phyloP scores from a whole-genome alignment of 2,329 filamentous ascomycete species.

The Neobulgaria alba region DNA sequence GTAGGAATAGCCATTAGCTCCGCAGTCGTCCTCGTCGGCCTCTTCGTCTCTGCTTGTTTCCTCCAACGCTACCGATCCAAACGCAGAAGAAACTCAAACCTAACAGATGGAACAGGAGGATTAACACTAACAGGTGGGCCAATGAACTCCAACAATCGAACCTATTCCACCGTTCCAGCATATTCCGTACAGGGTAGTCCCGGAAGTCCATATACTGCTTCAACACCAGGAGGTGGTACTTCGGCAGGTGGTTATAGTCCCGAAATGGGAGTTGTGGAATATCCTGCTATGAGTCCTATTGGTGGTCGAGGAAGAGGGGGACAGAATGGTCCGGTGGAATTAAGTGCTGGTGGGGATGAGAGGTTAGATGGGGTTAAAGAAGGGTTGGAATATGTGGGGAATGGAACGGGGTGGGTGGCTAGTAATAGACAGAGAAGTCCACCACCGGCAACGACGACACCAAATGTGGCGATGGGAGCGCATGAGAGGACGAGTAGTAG shows the following conservation, averaged over 20 bases:
- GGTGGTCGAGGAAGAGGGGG: no score
- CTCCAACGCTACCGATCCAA: constrained; percentile 25
- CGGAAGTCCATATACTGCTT: neutral
- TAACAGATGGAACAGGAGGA: neutral
- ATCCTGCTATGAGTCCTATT: neutral
- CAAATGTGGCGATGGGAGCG: neutral
- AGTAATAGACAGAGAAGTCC: neutral
- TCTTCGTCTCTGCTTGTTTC: constrained; percentile 26
- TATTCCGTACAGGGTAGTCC: neutral
- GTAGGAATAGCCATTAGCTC: constrained; percentile 37
- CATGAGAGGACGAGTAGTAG: neutral
- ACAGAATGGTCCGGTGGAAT: neutral
- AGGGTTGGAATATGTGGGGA: neutral
- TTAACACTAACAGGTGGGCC: neutral
- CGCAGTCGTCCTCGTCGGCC: constrained; percentile 24
- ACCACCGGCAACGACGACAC: neutral
- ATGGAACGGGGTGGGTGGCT: neutral
- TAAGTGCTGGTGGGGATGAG: neutral
- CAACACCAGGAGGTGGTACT: neutral
- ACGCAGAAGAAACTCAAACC: neutral
- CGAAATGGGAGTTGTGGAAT: neutral
- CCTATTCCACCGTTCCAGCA: neutral
- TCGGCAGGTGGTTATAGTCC: neutral
- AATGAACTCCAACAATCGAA: no score
- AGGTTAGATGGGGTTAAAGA: neutral